Base-by-base conservation (phyloP, 352 stramenopile genomes). In the Thalassiosira hispida region DNA sequence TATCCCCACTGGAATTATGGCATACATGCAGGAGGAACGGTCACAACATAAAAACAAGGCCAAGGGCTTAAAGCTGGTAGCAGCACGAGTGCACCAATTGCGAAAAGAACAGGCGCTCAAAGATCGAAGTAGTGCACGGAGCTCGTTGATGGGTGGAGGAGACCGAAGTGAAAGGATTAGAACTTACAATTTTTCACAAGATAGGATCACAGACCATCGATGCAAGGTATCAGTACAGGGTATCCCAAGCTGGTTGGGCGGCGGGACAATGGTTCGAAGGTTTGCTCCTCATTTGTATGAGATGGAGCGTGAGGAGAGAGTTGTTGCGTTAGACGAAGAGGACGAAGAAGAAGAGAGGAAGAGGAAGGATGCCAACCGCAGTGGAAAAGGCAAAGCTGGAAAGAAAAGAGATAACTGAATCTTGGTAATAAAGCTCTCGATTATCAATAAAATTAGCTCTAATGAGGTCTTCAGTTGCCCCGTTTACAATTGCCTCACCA, bases 41-140 rank as follows among this genome's bases (percentile, higher is more conserved):
- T 97, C 92, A 53, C 97, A 99, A 87, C 96, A 98, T 77, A 96
- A 97, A 80, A 99, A 99, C 85, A 98, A 97, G 74, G 95, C 94
- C 33, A 98, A 98, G 82, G 97, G 96, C 8, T 91, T 99, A 62
- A 96, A 97, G 81, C 93, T 98, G 38, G 90, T 99, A n/a, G 90
- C 93, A 35, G 95, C 96, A 14, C 89, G 96, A 38, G 95, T 99
- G 20, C 95, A 95, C 66, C 95, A 98, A 57, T 88, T 86, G 11
- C 47, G 81, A 60, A 83, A 80, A 62, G 76, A 84, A 23, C 60
- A 87, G 59, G 73, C 80, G 51, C 16, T 63, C 38, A 78, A 65
- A 63, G 57, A 84, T 74, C 53, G 73, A 51, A 82, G 83, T 47
- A 65, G 79, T 25, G 29, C 86, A 93, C 69, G 90, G 84, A 84